Conservation (phyloP, 2,329 filamentous ascomycete species). For the Exophiala calicioides region DNA sequence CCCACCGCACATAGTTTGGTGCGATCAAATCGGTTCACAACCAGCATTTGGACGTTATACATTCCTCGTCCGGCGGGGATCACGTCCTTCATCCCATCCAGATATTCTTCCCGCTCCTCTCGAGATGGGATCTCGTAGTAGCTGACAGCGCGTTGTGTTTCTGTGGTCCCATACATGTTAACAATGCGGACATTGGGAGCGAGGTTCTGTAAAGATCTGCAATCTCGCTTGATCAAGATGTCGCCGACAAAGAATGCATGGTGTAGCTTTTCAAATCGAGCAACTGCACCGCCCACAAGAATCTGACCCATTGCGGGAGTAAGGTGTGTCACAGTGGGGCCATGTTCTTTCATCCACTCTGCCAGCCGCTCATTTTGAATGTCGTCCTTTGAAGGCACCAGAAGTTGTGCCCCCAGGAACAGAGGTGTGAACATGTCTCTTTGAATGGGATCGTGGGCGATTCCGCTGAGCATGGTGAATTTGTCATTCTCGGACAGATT, state of each 20-base stretch:
- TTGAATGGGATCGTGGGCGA: constrained; percentile 64
- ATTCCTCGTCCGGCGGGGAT: constrained; percentile 86
- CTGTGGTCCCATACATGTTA: constrained; percentile 88
- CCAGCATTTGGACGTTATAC: constrained; percentile 82
- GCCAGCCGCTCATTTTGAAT: constrained; percentile 83
- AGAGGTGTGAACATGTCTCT: constrained; percentile 86
- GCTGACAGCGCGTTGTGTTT: constrained; percentile 77
- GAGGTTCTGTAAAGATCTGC: constrained; percentile 71
- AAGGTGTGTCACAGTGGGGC: constrained; percentile 78
- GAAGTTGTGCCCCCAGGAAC: constrained; percentile 76
- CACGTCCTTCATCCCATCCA: constrained; percentile 69
- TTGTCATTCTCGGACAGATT: constrained; percentile 68
- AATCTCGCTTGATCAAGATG: constrained; percentile 81
- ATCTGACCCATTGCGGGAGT: constrained; percentile 98
- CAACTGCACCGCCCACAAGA: constrained; percentile 77
- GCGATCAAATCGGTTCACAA: constrained; percentile 70
- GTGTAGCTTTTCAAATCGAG: constrained; percentile 74
- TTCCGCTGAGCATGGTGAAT: constrained; percentile 83
- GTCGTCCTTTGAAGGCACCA: constrained; percentile 77
- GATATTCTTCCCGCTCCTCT: constrained; percentile 62
- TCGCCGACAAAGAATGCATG: constrained; percentile 91
- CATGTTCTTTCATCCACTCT: constrained; percentile 80
- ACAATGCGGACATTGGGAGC: constrained; percentile 74
- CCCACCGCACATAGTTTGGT: constrained; percentile 74
- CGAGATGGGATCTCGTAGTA: constrained; percentile 76